A percentile compares a stretch with the other conserved stretches of the same genome.
These are phyloP conservation scores for Anthracocystis walkeri DNA, from an alignment of 1,284 basidiomycete genomes.

Conservation along the genomic window DNA sequence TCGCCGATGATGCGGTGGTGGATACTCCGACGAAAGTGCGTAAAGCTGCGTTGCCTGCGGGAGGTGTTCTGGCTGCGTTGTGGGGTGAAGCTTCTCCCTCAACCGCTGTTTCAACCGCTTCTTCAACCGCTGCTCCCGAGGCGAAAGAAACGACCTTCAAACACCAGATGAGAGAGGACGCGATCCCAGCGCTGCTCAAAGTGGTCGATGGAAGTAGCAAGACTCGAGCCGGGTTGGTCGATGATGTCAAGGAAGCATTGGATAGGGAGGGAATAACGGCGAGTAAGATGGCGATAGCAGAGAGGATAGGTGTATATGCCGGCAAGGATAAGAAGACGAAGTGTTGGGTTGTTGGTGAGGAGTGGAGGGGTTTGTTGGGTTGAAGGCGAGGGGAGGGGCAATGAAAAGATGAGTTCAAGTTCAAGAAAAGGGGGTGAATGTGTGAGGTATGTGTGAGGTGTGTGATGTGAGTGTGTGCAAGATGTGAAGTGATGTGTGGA, in stretches of 20 bases:
- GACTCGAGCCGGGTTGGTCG: constrained; percentile 55
- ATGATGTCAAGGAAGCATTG: constrained; percentile 59
- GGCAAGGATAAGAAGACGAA: constrained; percentile 53
- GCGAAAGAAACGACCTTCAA: constrained; percentile 21
- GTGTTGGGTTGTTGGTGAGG: constrained; percentile 56
- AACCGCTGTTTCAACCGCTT: not conserved
- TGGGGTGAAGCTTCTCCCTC: constrained; percentile 29
- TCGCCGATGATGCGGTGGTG: constrained; percentile 11
- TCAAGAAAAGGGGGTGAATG: no score
- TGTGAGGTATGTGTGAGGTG: not conserved
- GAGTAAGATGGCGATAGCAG: constrained; percentile 58
- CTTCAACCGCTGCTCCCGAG: not conserved
- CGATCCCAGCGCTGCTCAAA: constrained; percentile 46
- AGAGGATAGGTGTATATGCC: constrained; percentile 50
- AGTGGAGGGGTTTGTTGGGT: constrained; percentile 26
- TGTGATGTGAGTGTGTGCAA: constrained; percentile 1
- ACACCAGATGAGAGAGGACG: constrained; percentile 41
- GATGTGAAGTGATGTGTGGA: not conserved
- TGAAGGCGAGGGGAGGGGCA: not conserved
- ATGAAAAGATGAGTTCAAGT: not conserved
- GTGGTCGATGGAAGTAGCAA: constrained; percentile 58
- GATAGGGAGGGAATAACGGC: constrained; percentile 46
- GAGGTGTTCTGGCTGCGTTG: constrained; percentile 40
- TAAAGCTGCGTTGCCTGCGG: constrained; percentile 24
- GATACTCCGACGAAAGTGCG: constrained; percentile 24